Base-by-base conservation (phyloP, 352 stramenopile species). In the Globisporangium apiculatum region DNA sequence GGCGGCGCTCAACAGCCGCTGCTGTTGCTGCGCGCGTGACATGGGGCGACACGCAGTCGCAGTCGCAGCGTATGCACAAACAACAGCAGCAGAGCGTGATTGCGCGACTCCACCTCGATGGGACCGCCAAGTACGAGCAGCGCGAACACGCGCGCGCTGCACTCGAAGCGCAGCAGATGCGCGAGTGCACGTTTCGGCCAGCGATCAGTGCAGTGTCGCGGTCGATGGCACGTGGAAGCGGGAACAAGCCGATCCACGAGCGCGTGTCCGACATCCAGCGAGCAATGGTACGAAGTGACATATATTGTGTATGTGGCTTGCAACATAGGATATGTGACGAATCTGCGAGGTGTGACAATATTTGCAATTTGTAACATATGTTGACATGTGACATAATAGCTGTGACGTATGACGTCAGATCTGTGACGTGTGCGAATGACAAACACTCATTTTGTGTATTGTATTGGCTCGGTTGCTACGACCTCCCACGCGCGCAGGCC, bases 231-330 rank as follows among this genome's bases (percentile, higher is more conserved):
- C 72, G 54, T 31, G 55, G 59, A 24, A 66, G 63, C 1, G 65
- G 76, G 45, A 83, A 91, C 58, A 89, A 85, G 45, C 83, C 83
- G 8, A 83, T 93, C 55, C 78, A 91, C 10, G 58, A 86, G 40
- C 75, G 83, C 1, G 51, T 91, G 7, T 66, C 60, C 0, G 77
- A 89, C 36, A 62, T 91, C 24, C 80, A 90, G 47, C 76, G 79
- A 9, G 71, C 73, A 41, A 89, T 88, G 73, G 79, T 92, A 66
- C n/a, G 35, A 31, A 31, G 24, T 31, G 24, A 31, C 24, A 31
- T 31, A 31, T 31, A 31, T 31, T 31, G 24, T 31, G 24, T 31
- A 31, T 31, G 24, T 31, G 24, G 24, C 24, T 31, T 31, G 24
- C 24, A 31, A 31, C 24, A 31, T 31, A 31, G 24, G 24, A 31